A percentile compares a stretch with the other conserved stretches of the same genome.
phyloP scores from a whole-genome alignment of 148 eudicot species.

The Heliosperma pusillum region DNA sequence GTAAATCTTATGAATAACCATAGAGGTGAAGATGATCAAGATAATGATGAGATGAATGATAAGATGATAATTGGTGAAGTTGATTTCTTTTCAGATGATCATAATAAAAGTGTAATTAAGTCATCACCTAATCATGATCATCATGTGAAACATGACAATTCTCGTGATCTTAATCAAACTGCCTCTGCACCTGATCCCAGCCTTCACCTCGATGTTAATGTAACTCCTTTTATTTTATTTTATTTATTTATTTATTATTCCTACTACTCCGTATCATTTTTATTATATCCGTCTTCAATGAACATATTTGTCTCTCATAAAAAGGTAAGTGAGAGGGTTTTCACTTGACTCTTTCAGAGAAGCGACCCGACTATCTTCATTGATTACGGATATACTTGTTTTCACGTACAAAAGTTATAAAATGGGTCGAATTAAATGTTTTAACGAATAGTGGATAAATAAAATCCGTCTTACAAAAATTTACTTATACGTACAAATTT shows the following conservation, averaged over 20 bases:
- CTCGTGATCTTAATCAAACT: conserved; percentile 18
- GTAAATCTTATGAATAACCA: too few species aligned
- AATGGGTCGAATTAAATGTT: too few species aligned
- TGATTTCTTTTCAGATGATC: conserved; percentile 57
- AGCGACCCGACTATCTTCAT: too few species aligned
- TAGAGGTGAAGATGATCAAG: background rate
- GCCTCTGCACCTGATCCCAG: conserved; percentile 8
- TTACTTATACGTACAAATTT: too few species aligned
- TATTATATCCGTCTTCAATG: too few species aligned
- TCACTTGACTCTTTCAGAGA: too few species aligned
- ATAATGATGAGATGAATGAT: background rate
- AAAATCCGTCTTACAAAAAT: too few species aligned
- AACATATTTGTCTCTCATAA: too few species aligned
- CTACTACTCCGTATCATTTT: background rate
- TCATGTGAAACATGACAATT: conserved; percentile 43
- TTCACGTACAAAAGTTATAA: too few species aligned
- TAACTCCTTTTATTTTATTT: conserved; percentile 25
- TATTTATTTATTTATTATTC: background rate
- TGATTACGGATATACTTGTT: too few species aligned
- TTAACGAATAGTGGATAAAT: too few species aligned
- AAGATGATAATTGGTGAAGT: conserved; percentile 31
- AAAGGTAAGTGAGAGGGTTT: too few species aligned
- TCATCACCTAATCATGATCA: background rate
- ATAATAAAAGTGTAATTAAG: background rate
- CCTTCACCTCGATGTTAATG: conserved; percentile 39